phyloP scores from a whole-genome alignment of 116 monocot species.

The Thalassia testudinum region DNA sequence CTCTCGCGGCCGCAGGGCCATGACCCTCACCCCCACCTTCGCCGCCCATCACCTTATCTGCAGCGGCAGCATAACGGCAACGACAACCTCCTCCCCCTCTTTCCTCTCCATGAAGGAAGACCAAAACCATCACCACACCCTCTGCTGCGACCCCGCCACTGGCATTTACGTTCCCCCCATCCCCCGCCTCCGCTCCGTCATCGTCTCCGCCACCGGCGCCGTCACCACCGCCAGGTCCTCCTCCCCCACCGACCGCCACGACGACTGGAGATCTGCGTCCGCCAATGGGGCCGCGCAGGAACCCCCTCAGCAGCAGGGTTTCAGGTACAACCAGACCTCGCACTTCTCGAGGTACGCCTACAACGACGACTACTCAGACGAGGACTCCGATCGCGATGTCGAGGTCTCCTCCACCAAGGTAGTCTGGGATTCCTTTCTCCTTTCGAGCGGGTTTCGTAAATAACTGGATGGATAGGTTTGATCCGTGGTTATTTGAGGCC shows the following conservation, averaged over 20 bases:
- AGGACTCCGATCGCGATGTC: conserved; percentile 75
- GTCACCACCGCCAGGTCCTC: conserved; percentile 16
- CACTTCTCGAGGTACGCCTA: conserved; percentile 45
- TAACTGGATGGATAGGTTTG: no score
- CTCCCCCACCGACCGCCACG: no score
- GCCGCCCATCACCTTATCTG: background rate
- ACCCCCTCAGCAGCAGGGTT: background rate
- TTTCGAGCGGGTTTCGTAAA: no score
- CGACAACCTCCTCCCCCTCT: background rate
- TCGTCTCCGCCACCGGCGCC: conserved; percentile 38
- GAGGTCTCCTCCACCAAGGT: conserved; percentile 23
- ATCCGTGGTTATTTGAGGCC: no score
- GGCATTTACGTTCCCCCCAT: conserved; percentile 39
- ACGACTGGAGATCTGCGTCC: conserved; percentile 51
- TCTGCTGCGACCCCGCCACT: background rate
- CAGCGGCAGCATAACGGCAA: no score
- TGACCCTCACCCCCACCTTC: conserved; percentile 1
- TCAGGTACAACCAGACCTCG: conserved; percentile 22
- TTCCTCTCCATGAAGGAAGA: conserved; percentile 9
- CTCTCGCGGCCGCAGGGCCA: conserved; percentile 7
- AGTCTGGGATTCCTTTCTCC: no score
- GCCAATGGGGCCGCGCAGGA: conserved; percentile 1
- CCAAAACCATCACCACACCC: no score
- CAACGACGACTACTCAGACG: conserved; percentile 83
- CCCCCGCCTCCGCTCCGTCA: conserved; percentile 64